Evolutionary conservation across 306 rosid genomes (phyloP).

Genomic region (Cucumis melo): DNA sequence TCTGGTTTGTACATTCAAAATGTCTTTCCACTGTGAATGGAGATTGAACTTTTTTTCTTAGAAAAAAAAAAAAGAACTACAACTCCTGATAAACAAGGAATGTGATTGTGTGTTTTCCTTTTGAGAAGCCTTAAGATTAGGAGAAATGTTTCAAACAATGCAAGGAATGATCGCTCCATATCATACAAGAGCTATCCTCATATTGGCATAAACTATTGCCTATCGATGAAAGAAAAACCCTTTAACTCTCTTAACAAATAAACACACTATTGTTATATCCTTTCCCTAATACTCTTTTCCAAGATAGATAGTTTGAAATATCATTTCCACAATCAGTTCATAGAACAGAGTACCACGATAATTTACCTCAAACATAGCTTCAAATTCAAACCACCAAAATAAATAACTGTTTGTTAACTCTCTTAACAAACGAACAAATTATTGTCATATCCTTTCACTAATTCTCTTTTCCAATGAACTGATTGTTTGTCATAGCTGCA

Average conservation of each 20-base stretch:
- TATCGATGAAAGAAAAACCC: not conserved
- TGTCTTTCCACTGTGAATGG: not conserved
- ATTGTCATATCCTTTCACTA: too few relatives aligned
- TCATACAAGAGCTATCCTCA: not conserved
- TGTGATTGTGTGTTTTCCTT: not conserved
- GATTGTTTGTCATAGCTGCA: too few relatives aligned
- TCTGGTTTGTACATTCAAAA: not conserved
- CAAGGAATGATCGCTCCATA: not conserved
- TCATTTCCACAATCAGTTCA: not conserved
- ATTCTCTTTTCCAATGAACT: too few relatives aligned
- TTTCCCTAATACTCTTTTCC: not conserved
- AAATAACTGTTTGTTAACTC: not conserved
- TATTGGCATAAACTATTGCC: not conserved
- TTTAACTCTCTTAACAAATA: not conserved
- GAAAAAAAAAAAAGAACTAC: not conserved
- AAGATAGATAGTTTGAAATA: not conserved
- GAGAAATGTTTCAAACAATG: not conserved
- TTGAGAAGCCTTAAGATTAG: not conserved
- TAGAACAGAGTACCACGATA: not conserved
- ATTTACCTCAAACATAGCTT: not conserved
- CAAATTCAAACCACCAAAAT: not conserved
- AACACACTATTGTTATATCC: not conserved
- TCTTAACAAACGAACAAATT: too few relatives aligned
- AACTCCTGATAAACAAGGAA: not conserved
- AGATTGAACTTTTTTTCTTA: not conserved